Base-by-base conservation (phyloP, 345 rosid genomes). In the Limnanthes douglasii region DNA sequence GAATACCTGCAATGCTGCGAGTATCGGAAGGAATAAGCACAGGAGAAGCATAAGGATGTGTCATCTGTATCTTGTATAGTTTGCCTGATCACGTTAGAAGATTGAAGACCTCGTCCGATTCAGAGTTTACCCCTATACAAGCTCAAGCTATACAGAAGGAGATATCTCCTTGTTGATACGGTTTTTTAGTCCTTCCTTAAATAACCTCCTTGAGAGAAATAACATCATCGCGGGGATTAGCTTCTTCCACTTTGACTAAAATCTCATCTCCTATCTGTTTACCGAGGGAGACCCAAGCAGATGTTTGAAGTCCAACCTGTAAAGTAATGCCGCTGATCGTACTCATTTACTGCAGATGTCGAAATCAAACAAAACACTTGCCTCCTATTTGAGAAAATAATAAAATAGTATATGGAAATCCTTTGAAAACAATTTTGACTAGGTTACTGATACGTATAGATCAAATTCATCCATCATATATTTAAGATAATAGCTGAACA, bases 271-370 rank as follows among this genome's bases (percentile, higher is more conserved):
- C 98, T 23, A 79, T 54, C 47, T 64, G 69, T 40, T 35, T 47
- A 46, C 98, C 95, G 20, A 57, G 45, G 26, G 94, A 79, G 43
- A 83, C 92, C 90, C 75, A 72, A 7, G 71, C 82, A 11, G 84
- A 52, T 35, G 77, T 75, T 61, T 83, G 93, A 54, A 67, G 46
- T 34, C 95, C 97, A 15, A 88, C 78, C 98, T 88, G 65, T 11
- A 56, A 40, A 20, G 51, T 60, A 28, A 51, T 11, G 24, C 35
- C 33, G 38, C 20, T 32, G 39, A 14, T 33, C 17, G 6, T 8
- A 13, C 31, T 25, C 3, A 23, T 18, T 13, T 21, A n/a, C 28
- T 31, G 21, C 3, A 3, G 21, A 26, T 26, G 7, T 26, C 10
- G n/a, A 8, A 26, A 26, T 2, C 30, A 26, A 25, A 25, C 10